Evolutionary conservation across 2,329 filamentous ascomycete genomes (phyloP), one percentile per base, ranked within the genome.

Genomic region (Talaromyces sp.): DNA sequence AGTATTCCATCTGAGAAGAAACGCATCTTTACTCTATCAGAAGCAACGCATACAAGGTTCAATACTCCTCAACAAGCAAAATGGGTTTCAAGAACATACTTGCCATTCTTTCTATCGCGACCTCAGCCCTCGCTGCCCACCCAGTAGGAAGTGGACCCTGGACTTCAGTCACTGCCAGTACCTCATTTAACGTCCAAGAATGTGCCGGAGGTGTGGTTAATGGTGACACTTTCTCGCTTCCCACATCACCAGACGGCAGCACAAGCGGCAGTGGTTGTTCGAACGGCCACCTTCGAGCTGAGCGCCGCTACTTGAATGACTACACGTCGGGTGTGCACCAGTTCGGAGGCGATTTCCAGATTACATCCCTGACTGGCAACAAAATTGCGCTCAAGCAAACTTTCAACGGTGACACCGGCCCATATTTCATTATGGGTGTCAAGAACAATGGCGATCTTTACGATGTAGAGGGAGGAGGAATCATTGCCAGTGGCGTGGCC

Each of bases 201-300:
- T 63, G 61, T 13, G 61, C 61, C 25, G 61, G 61, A 15, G 61
- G 61, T 41, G 37, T 25, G 45, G 61, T 63, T 45, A 15, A 41
- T 41, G 49, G 37, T 39, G 41, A 22, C 61, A 63, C 61, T 41
- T 63, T 63, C 49, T 33, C 15, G 25, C 61, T 63, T 31, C 61
- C 61, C 17, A 41, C 19, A 27, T 63, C 61, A 35, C 61, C 61
- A 25, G n/a, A 63, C 37, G 61, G 61, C 37, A 63, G 61, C 61
- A 63, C 61, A 45, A 57, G 49, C 61, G 61, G 61, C 61, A 63
- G 61, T 47, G 61, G 61, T 8, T 63, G 61, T 52, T 63, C 61
- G 47, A 63, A 63, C 37, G 61, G 61, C 49, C 61, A 63, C 37
- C 50, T 63, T 9, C 61, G 61, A 27, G 61, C 61, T 47, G 61